phyloP scores from a whole-genome alignment of 2,329 filamentous ascomycete species.

The Plenodomus biglobosus region DNA sequence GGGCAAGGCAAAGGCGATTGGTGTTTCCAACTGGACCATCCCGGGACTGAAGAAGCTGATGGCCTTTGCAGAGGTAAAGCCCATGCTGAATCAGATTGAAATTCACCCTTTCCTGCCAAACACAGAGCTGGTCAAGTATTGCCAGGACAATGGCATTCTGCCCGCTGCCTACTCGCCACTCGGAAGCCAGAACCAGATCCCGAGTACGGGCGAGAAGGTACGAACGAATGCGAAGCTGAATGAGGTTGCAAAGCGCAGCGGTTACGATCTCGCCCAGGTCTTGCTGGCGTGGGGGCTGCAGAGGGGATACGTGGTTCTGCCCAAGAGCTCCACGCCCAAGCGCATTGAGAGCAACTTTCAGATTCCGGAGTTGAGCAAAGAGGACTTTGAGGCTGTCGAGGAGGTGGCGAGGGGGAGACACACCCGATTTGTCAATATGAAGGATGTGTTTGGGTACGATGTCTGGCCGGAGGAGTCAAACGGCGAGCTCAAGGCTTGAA shows the following conservation, averaged over 20 bases:
- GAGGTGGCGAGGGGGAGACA: slow-evolving; percentile 66
- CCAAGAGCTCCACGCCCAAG: slow-evolving; percentile 47
- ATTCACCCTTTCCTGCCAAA: slow-evolving; percentile 74
- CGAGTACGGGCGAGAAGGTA: slow-evolving; percentile 67
- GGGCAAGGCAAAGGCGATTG: slow-evolving; percentile 66
- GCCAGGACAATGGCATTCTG: slow-evolving; percentile 60
- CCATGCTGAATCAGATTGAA: slow-evolving; percentile 73
- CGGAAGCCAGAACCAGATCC: slow-evolving; percentile 69
- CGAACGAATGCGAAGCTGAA: slow-evolving; percentile 68
- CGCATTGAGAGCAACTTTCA: slow-evolving; percentile 63
- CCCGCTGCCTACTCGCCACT: slow-evolving; percentile 68
- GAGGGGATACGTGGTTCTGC: slow-evolving; percentile 57
- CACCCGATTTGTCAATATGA: slow-evolving; percentile 78
- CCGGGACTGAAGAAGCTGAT: slow-evolving; percentile 69
- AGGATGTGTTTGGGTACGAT: slow-evolving; percentile 75
- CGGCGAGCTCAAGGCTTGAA: slow-evolving; percentile 30
- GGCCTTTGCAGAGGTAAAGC: slow-evolving; percentile 64
- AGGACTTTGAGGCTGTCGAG: slow-evolving; percentile 62
- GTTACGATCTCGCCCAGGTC: slow-evolving; percentile 77
- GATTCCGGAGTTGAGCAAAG: slow-evolving; percentile 58
- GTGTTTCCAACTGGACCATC: slow-evolving; percentile 73
- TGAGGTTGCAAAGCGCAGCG: slow-evolving; percentile 69
- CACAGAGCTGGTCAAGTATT: slow-evolving; percentile 60
- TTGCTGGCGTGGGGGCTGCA: slow-evolving; percentile 81
- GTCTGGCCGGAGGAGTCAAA: slow-evolving; percentile 53